Evolutionary conservation across 768 basidiomycete species (phyloP).

Genomic region (Sporobolomyces phaffii): DNA sequence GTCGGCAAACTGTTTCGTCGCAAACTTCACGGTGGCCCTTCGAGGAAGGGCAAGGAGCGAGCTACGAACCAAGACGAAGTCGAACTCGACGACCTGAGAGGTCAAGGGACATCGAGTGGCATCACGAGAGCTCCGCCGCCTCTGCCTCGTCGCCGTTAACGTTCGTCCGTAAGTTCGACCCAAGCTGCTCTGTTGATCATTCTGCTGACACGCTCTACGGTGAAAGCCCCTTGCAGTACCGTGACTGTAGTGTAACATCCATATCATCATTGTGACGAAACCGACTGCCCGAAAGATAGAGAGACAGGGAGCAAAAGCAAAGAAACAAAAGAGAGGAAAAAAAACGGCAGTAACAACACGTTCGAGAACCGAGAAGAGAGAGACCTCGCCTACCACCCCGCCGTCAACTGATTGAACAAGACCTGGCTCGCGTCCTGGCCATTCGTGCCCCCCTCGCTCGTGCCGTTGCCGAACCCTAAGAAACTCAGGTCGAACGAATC

Average conservation of each 20-base stretch:
- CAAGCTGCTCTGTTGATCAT: no score
- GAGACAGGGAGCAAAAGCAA: no score
- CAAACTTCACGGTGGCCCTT: neutral
- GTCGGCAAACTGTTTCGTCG: constrained; percentile 17
- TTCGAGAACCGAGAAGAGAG: no score
- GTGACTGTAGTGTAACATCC: no score
- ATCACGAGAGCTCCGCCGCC: constrained; percentile 19
- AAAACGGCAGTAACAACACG: neutral
- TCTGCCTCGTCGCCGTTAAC: neutral
- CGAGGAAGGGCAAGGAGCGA: neutral
- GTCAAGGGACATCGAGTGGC: neutral
- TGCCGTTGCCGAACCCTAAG: constrained; percentile 9
- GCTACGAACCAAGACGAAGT: constrained; percentile 1
- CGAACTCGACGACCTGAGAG: constrained; percentile 9
- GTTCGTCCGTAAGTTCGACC: neutral
- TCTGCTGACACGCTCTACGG: no score
- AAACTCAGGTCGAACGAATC: constrained; percentile 21
- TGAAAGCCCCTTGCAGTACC: no score
- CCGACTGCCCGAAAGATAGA: no score
- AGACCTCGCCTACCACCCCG: constrained; percentile 14
- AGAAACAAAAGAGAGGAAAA: neutral
- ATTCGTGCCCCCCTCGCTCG: neutral
- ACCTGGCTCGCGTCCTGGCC: constrained; percentile 19
- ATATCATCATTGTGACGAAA: no score
- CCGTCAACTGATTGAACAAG: constrained; percentile 14